Conservation (phyloP, 177 flowering plant genomes). For the Vitis hybrid region DNA sequence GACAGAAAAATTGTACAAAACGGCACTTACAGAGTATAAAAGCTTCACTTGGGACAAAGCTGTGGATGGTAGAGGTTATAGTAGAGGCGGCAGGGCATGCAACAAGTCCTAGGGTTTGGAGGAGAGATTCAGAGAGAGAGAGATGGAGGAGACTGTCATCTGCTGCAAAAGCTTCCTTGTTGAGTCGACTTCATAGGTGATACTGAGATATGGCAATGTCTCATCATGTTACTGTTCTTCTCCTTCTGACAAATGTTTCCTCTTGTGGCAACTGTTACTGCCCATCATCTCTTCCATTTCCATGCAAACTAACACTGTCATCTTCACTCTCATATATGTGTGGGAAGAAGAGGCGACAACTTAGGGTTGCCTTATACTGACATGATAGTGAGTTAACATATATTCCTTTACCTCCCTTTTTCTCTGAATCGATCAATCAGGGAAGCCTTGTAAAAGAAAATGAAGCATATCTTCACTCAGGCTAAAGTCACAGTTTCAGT, state of each 20-base stretch:
- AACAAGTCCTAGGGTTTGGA: too few species aligned
- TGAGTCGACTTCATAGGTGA: neutral
- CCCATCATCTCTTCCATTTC: conserved; percentile 8
- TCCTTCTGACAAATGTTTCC: conserved; percentile 8
- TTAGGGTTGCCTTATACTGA: conserved; percentile 17
- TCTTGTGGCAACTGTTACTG: conserved; percentile 8
- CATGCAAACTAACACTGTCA: conserved; percentile 19
- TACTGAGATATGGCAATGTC: neutral
- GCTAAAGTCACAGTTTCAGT: too few species aligned
- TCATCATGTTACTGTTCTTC: conserved; percentile 4
- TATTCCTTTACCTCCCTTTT: conserved; percentile 5
- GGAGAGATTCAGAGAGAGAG: neutral
- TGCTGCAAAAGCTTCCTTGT: neutral
- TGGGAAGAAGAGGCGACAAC: conserved; percentile 15
- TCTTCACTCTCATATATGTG: neutral
- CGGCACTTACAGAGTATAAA: too few species aligned
- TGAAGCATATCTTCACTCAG: neutral
- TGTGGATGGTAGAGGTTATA: too few species aligned
- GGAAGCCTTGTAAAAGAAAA: neutral
- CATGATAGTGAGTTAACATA: neutral
- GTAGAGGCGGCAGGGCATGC: too few species aligned
- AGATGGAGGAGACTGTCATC: neutral
- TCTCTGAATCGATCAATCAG: too few species aligned
- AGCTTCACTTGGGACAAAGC: too few species aligned
- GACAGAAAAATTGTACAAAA: too few species aligned